phyloP scores from a whole-genome alignment of 148 eudicot genomes.

The Chenopodium berlandieri region DNA sequence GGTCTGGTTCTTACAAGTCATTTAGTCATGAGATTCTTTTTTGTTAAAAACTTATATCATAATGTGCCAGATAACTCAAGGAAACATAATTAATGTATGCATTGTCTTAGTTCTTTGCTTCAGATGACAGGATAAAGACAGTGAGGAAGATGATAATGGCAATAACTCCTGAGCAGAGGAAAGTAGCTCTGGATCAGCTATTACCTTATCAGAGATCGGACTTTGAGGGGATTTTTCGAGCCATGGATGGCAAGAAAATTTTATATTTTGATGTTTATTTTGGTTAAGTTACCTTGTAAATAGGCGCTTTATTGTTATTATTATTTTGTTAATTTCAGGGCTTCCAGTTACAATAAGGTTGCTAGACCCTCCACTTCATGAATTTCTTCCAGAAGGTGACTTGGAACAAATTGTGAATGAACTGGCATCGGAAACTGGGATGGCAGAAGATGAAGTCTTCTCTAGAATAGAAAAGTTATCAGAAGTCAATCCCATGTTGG shows the following conservation, averaged over 20 bases:
- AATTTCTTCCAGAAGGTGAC: constrained; percentile 97
- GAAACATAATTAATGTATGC: background rate
- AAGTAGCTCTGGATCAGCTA: constrained; percentile 69
- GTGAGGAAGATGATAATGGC: constrained; percentile 99
- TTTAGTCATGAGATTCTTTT: background rate
- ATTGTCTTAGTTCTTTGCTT: constrained; percentile 76
- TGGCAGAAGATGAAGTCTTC: constrained; percentile 80
- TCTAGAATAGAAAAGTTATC: constrained; percentile 85
- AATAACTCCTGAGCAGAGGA: constrained; percentile 67
- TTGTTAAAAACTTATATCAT: too few relatives aligned
- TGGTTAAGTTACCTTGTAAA: too few relatives aligned
- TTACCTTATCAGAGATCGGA: constrained; percentile 93
- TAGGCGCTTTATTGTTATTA: too few relatives aligned
- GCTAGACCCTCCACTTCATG: constrained; percentile 96
- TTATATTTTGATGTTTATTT: too few relatives aligned
- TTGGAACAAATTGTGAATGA: constrained; percentile 75
- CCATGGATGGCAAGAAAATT: constrained; percentile 69
- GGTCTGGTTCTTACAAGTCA: too few relatives aligned
- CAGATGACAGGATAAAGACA: constrained; percentile 90
- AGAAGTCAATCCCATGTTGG: constrained; percentile 99
- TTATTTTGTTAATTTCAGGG: constrained; percentile 35
- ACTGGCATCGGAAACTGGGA: constrained; percentile 70
- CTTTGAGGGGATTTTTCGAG: constrained; percentile 94
- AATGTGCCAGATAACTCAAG: background rate
- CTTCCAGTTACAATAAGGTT: constrained; percentile 94